These are phyloP conservation scores for Isatis lusitanica DNA, from an alignment of 441 rosid species.

Conservation along the genomic window DNA sequence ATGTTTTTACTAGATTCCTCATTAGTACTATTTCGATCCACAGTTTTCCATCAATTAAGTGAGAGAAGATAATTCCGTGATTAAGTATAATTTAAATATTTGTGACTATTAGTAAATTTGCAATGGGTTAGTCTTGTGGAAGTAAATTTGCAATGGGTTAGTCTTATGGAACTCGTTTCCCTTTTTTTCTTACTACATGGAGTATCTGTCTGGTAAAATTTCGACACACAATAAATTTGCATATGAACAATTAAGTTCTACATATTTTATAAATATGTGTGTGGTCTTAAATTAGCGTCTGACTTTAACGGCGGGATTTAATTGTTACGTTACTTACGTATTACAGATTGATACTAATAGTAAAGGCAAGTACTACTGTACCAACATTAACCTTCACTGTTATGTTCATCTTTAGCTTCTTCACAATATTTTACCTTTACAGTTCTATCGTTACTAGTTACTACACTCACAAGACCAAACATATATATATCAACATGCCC, in stretches of 20 bases:
- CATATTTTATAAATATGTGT: not conserved
- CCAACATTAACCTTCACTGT: conserved; percentile 25
- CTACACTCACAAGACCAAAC: no score
- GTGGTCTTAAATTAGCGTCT: conserved; percentile 25
- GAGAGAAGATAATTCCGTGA: not conserved
- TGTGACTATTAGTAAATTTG: conserved; percentile 5
- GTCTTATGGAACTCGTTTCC: conserved; percentile 20
- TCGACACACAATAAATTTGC: conserved; percentile 25
- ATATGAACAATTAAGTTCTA: not conserved
- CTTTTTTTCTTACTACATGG: conserved; percentile 18
- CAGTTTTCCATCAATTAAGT: not conserved
- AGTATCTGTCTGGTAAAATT: conserved; percentile 31
- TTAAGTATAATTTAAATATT: not conserved
- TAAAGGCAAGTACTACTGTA: conserved; percentile 13
- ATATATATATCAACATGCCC: no score
- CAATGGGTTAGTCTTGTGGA: conserved; percentile 27
- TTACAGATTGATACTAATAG: not conserved
- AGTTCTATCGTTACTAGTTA: not conserved
- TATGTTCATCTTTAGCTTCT: conserved; percentile 17
- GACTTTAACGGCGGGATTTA: conserved; percentile 34
- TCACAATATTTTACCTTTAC: not conserved
- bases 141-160: conserved; percentile 25
- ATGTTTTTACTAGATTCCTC: not conserved
- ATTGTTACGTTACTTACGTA: conserved; percentile 22
- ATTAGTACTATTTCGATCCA: not conserved